Percentiles rank a stretch among this genome's conserved stretches.
phyloP scores from a whole-genome alignment of 345 rosid species.

The Hibiscus trionum region DNA sequence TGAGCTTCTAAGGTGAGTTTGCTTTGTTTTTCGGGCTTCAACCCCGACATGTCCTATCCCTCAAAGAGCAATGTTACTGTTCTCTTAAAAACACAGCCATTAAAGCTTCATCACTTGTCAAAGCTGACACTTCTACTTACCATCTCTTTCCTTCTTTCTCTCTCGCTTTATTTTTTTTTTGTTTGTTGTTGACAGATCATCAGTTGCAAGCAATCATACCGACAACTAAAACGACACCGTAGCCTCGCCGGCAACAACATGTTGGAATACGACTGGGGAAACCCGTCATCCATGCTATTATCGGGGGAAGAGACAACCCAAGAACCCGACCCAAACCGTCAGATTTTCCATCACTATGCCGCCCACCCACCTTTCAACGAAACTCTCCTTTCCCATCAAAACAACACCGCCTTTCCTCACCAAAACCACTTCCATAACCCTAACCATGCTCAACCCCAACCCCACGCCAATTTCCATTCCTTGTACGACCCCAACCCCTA shows the following conservation, averaged over 20 bases:
- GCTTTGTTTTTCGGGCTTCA: neutral
- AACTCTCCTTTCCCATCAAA: conserved; percentile 24
- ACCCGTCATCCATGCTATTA: conserved; percentile 43
- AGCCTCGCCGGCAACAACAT: conserved; percentile 29
- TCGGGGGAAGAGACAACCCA: conserved; percentile 33
- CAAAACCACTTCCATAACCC: conserved; percentile 14
- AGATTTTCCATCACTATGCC: conserved; percentile 36
- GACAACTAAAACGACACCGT: conserved; percentile 8
- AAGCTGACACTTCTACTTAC: conserved; percentile 1
- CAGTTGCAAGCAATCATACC: neutral
- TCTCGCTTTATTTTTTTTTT: neutral
- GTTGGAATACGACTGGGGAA: conserved; percentile 91
- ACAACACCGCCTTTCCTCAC: conserved; percentile 20
- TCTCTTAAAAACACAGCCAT: neutral
- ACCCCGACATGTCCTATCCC: no score
- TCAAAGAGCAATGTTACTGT: neutral
- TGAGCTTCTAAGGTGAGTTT: neutral
- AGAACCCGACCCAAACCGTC: conserved; percentile 48
- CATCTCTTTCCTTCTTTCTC: conserved; percentile 2
- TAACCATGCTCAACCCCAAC: conserved; percentile 25
- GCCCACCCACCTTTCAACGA: conserved; percentile 27
- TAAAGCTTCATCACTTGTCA: neutral
- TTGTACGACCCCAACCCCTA: conserved; percentile 49
- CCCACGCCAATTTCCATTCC: conserved; percentile 12
- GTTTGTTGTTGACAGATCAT: conserved; percentile 16